Base-by-base conservation (phyloP, 2,329 filamentous ascomycete genomes). In the Aspergillus oerlinghausenensis region DNA sequence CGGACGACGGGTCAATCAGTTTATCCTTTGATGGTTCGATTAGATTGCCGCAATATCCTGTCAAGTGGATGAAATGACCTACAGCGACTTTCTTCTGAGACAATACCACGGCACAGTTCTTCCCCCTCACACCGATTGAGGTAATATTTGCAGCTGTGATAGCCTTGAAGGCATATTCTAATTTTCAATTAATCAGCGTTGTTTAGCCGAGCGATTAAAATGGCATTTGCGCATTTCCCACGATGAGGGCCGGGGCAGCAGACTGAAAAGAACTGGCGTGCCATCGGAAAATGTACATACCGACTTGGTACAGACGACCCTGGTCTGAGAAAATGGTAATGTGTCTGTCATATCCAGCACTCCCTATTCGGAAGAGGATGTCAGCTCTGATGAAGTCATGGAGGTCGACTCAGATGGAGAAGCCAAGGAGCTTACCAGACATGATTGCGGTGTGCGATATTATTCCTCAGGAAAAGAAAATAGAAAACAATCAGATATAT, bases 81-180 rank as follows among this genome's bases (percentile, higher is more conserved):
- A 97, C 93, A 58, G 94, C 93, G 66, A 99, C 94, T 81, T 99
- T 99, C 87, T 99, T 99, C 80, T 99, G 94, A 61, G 94, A 97
- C 74, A 99, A 81, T 53, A 99, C 90, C 48, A 99, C 94, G 35
- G 94, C 94, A 71, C 93, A 97, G 80, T 94, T 86, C 84, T 99
- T 99, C 77, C 94, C 94, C 73, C 92, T 85, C 66, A 99, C 86
- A 68, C 94, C 94, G 75, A 99, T 85, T 60, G 94, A 94, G 83
- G 96, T 99, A 81, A 99, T 97, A 79, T 97, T 97, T 67, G 94
- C 94, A 60, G 94, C 93, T 67, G 94, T 99, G 79, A 99, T 99
- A 58, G 94, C 94, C 82, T 99, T 99, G 87, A 99, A 99, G 69
- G 94, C 94, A 93, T 99, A 99, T 84, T 99, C 94, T 97, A 74